phyloP scores from a whole-genome alignment of 2,329 filamentous ascomycete species.

The Calonectria ilicicola region DNA sequence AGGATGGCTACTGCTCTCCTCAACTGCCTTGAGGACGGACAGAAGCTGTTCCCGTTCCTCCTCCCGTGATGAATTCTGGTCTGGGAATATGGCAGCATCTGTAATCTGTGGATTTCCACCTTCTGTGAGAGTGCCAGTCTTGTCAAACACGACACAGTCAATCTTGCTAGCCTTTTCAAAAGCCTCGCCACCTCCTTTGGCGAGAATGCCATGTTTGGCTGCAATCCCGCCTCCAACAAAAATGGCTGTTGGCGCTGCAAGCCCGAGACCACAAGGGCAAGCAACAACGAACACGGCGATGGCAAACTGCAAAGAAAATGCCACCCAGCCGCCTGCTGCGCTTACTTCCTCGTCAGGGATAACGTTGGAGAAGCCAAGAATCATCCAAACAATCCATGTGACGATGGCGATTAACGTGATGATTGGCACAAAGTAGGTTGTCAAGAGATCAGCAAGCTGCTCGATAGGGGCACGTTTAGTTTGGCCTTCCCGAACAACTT shows the following conservation, averaged over 20 bases:
- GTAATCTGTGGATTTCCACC: slow-evolving; percentile 79
- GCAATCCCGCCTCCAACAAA: slow-evolving; percentile 86
- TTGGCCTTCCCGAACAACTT: slow-evolving; percentile 82
- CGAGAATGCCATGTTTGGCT: slow-evolving; percentile 82
- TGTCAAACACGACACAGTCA: slow-evolving; percentile 87
- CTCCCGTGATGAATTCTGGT: slow-evolving; percentile 31
- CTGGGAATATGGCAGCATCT: slow-evolving; percentile 58
- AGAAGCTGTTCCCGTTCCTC: slow-evolving; percentile 53
- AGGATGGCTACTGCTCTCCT: slow-evolving; percentile 80
- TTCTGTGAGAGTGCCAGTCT: slow-evolving; percentile 85
- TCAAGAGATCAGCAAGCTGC: slow-evolving; percentile 78
- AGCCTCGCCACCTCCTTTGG: slow-evolving; percentile 86
- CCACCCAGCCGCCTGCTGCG: slow-evolving; percentile 72
- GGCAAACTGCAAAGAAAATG: slow-evolving; percentile 84
- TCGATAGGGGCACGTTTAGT: slow-evolving; percentile 81
- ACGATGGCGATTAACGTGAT: slow-evolving; percentile 76
- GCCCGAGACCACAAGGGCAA: slow-evolving; percentile 85
- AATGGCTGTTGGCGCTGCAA: slow-evolving; percentile 88
- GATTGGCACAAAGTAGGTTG: slow-evolving; percentile 81
- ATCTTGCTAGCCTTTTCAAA: slow-evolving; percentile 86
- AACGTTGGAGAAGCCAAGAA: slow-evolving; percentile 68
- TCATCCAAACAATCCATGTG: slow-evolving; percentile 80
- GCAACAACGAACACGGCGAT: slow-evolving; percentile 90
- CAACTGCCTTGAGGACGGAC: slow-evolving; percentile 69
- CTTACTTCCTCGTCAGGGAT: slow-evolving; percentile 70